These are phyloP conservation scores for Eucalyptus sp. DNA, from an alignment of 345 rosid genomes.

Conservation along the genomic window DNA sequence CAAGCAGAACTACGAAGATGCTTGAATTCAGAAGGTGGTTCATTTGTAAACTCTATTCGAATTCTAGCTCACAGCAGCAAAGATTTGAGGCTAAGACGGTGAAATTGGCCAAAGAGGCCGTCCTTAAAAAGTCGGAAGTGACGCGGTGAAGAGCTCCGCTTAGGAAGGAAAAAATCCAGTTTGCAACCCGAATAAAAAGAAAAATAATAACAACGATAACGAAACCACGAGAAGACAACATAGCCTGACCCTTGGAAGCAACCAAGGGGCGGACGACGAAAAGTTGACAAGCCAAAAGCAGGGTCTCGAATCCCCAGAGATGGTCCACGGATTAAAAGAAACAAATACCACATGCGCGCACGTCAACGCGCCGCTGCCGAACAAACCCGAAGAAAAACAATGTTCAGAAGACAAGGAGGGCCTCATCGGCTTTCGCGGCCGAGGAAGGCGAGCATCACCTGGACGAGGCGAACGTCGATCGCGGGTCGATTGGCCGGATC, in stretches of 20 bases:
- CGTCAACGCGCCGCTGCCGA: neutral
- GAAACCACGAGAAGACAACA: neutral
- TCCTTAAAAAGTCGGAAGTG: neutral
- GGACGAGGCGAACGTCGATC: constrained; percentile 55
- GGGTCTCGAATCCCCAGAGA: neutral
- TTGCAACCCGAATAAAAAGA: neutral
- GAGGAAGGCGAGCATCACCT: constrained; percentile 28
- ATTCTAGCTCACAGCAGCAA: neutral
- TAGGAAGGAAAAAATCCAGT: neutral
- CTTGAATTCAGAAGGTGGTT: neutral
- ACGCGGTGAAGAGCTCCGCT: neutral
- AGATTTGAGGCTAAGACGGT: neutral
- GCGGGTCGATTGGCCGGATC: constrained; percentile 40
- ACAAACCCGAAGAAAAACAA: neutral
- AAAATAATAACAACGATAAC: neutral
- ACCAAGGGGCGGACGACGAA: neutral
- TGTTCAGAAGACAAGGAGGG: neutral
- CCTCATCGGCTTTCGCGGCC: neutral
- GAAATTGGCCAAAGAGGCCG: neutral
- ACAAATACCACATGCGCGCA: neutral
- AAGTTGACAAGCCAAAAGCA: neutral
- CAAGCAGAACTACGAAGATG: neutral
- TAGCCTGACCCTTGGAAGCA: neutral
- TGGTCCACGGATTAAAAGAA: neutral
- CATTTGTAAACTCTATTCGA: neutral